phyloP scores from a whole-genome alignment of 345 rosid genomes.

The Salix koriyanagi region DNA sequence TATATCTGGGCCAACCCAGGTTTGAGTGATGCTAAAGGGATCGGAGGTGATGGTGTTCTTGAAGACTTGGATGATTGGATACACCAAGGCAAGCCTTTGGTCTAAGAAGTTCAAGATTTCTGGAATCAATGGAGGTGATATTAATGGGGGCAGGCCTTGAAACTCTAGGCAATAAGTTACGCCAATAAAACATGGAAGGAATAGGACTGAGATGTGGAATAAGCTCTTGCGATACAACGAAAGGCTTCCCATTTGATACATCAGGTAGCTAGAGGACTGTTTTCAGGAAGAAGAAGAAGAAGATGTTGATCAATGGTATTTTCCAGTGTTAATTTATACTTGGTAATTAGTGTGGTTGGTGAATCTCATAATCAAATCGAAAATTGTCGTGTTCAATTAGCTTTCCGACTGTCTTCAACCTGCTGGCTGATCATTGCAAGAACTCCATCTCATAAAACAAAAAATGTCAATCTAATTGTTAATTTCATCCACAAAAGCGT shows the following conservation, averaged over 20 bases:
- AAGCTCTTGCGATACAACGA: neutral
- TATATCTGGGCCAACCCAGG: slow-evolving; percentile 39
- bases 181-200: neutral
- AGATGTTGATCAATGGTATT: neutral
- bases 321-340: neutral
- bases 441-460: neutral
- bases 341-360: slow-evolving; percentile 10
- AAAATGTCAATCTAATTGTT: neutral
- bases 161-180: neutral
- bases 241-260: slow-evolving; percentile 12
- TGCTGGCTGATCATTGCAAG: neutral
- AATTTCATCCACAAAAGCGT: neutral
- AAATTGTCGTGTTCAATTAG: neutral
- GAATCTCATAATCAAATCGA: neutral
- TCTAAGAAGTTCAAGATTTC: slow-evolving; percentile 21
- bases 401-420: neutral
- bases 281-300: slow-evolving; percentile 1
- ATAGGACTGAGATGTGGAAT: slow-evolving; percentile 1
- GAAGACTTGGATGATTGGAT: slow-evolving; percentile 31
- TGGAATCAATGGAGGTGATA: neutral
- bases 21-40: slow-evolving; percentile 25
- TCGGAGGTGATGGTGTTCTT: slow-evolving; percentile 34
- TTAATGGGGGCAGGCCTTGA: neutral
- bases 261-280: neutral
- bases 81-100: slow-evolving; percentile 18